Percentiles rank a stretch among this genome's conserved stretches.
These are phyloP conservation scores for Carex cristatella DNA, from an alignment of 176 grass and related monocot genomes.

Conservation along the genomic window DNA sequence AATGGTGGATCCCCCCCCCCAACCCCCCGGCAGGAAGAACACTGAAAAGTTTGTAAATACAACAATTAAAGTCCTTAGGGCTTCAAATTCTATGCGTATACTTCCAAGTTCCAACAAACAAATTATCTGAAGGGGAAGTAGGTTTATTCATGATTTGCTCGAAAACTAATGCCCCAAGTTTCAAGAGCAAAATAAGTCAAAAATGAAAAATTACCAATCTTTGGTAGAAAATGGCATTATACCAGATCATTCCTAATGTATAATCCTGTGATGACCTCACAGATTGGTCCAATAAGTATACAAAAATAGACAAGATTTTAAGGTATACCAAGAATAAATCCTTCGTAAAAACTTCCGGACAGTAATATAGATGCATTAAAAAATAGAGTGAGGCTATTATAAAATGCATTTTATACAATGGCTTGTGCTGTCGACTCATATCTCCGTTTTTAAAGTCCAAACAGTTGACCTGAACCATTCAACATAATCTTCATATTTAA, in stretches of 20 bases:
- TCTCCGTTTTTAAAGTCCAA: no score
- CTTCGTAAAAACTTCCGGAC: background rate
- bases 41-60: background rate
- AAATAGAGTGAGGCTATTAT: no score
- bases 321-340: background rate
- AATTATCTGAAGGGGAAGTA: background rate
- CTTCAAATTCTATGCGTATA: background rate
- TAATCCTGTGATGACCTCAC: background rate
- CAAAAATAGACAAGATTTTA: background rate
- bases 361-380: background rate
- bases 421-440: no score
- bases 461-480: no score
- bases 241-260: background rate
- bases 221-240: background rate
- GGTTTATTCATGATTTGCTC: background rate
- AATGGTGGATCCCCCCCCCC: no score
- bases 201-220: background rate
- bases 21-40: background rate
- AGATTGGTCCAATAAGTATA: background rate
- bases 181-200: background rate
- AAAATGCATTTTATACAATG: no score
- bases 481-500: no score
- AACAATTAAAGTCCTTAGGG: background rate
- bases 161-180: background rate
- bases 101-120: background rate